phyloP scores from a whole-genome alignment of 208 protist genomes.

The Blastocrithidia nonstop region DNA sequence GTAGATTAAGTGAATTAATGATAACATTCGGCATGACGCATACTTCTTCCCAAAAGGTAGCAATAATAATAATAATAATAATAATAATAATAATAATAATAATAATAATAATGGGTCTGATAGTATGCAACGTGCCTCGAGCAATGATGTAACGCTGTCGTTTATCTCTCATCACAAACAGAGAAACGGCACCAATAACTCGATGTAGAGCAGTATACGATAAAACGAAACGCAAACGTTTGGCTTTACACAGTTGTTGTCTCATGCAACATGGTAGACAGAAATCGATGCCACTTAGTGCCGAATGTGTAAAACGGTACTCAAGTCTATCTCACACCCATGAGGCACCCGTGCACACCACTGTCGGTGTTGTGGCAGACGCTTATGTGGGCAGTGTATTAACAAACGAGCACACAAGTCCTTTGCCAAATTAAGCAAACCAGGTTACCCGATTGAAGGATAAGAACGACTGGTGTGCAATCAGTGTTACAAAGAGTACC shows the following conservation, averaged over 20 bases:
- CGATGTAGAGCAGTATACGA: too few species aligned
- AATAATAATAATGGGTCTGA: slow-evolving; percentile 11
- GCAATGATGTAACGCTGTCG: too few species aligned
- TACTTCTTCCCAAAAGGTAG: slow-evolving; percentile 34
- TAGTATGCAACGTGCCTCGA: slow-evolving; percentile 12
- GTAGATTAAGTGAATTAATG: slow-evolving; percentile 16
- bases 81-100: slow-evolving; percentile 3
- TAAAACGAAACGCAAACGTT: slow-evolving; percentile 26
- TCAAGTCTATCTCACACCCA: slow-evolving; percentile 12
- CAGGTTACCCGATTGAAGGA: slow-evolving; percentile 24
- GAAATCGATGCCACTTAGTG: slow-evolving; percentile 26
- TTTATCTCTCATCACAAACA: too few species aligned
- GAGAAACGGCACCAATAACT: too few species aligned
- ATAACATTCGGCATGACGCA: slow-evolving; percentile 29
- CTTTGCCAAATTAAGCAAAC: slow-evolving; percentile 52
- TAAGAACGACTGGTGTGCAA: slow-evolving; percentile 38
- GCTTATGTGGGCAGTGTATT: slow-evolving; percentile 40
- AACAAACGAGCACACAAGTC: slow-evolving; percentile 33
- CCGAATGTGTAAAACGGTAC: slow-evolving; percentile 17
- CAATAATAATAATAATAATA: slow-evolving; percentile 5
- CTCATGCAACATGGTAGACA: slow-evolving; percentile 36
- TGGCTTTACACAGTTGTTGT: slow-evolving; percentile 17
- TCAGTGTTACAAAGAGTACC: slow-evolving; percentile 31
- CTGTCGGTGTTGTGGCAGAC: slow-evolving; percentile 53
- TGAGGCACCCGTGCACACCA: slow-evolving; percentile 26